These are phyloP conservation scores for Eimeria brunetti DNA, from an alignment of 169 alveolate species.

Conservation along the genomic window DNA sequence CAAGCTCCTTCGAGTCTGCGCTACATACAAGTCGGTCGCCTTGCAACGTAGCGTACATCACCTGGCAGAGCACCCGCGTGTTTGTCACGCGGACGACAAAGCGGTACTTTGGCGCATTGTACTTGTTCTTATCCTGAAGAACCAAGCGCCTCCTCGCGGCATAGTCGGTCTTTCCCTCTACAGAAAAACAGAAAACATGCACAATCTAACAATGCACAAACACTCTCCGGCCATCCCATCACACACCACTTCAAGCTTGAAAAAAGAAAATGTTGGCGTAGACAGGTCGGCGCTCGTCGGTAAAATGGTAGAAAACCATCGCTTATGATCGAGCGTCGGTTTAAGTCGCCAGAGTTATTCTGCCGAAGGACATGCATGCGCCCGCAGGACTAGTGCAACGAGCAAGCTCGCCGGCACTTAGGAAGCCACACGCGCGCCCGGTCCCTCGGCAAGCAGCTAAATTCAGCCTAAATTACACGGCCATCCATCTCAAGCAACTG, in stretches of 20 bases:
- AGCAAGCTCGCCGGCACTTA: neutral
- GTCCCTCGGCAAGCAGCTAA: neutral
- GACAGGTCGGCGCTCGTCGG: slow-evolving; percentile 68
- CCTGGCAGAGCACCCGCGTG: slow-evolving; percentile 97
- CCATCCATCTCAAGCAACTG: neutral
- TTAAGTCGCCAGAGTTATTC: slow-evolving; percentile 29
- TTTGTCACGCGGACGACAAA: slow-evolving; percentile 98
- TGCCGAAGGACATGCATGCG: slow-evolving; percentile 41
- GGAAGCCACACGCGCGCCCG: slow-evolving; percentile 40
- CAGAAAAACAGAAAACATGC: neutral
- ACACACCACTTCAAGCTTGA: neutral
- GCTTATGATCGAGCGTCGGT: slow-evolving; percentile 38
- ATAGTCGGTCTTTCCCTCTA: slow-evolving; percentile 99
- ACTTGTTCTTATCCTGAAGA: slow-evolving; percentile 99
- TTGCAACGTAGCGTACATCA: slow-evolving; percentile 97
- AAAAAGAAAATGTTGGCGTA: slow-evolving; percentile 29
- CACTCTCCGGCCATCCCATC: neutral
- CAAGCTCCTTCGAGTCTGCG: slow-evolving; percentile 98
- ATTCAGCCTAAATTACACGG: no score
- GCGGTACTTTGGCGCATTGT: slow-evolving; percentile 99
- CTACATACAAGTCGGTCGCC: slow-evolving; percentile 98
- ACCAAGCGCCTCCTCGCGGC: slow-evolving; percentile 98
- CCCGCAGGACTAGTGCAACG: slow-evolving; percentile 39
- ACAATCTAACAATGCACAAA: neutral
- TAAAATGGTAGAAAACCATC: neutral